Evolutionary conservation across 1,284 basidiomycete species (phyloP).

Genomic region (Fomitopsis betulina): DNA sequence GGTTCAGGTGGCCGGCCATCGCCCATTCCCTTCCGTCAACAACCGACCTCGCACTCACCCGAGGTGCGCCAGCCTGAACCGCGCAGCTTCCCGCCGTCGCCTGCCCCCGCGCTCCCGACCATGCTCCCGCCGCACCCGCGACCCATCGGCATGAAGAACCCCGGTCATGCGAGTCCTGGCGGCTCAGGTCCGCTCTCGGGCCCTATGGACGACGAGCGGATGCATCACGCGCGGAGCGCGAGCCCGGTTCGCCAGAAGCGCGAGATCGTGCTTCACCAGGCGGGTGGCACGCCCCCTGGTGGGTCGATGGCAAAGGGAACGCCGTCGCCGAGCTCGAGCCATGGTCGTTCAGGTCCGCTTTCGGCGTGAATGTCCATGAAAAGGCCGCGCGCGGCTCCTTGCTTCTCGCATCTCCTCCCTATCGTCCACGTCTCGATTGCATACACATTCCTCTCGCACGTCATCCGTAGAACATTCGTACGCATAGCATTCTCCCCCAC

Average conservation of each 20-base stretch:
- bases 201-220: slow-evolving; percentile 41
- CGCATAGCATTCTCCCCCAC: not conserved
- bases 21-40: slow-evolving; percentile 70
- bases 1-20: slow-evolving; percentile 40
- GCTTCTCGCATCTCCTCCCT: slow-evolving; percentile 4
- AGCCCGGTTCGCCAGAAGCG: slow-evolving; percentile 43
- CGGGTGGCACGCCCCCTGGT: slow-evolving; percentile 31
- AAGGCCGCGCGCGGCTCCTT: not conserved
- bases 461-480: not conserved
- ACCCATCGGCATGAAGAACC: slow-evolving; percentile 53
- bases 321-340: slow-evolving; percentile 31
- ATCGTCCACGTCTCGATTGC: slow-evolving; percentile 8
- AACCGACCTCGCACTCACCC: slow-evolving; percentile 51
- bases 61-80: slow-evolving; percentile 47
- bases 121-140: slow-evolving; percentile 67
- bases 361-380: not conserved
- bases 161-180: slow-evolving; percentile 36
- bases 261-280: slow-evolving; percentile 47
- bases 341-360: slow-evolving; percentile 11
- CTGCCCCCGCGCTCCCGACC: slow-evolving; percentile 46
- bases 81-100: slow-evolving; percentile 37
- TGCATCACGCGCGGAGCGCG: slow-evolving; percentile 24
- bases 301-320: slow-evolving; percentile 26
- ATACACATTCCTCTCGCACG: slow-evolving; percentile 3
- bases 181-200: slow-evolving; percentile 50